A percentile compares a stretch with the other conserved stretches of the same genome.
Evolutionary conservation across 169 alveolate species (phyloP).

Genomic region (Toxoplasma gondii): DNA sequence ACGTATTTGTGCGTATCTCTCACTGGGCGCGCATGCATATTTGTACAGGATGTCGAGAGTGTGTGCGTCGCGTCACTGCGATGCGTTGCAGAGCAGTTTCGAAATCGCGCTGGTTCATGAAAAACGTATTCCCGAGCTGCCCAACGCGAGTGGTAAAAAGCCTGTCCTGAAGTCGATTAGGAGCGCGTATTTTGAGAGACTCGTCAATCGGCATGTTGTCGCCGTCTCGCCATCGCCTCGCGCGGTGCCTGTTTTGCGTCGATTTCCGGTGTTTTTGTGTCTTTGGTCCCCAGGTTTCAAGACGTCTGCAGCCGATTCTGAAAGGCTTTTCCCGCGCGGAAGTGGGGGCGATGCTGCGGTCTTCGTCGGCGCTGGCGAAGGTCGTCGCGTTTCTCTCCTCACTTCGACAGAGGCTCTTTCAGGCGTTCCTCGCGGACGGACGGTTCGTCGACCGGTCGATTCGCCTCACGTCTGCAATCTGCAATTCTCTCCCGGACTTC

Average conservation of each 20-base stretch:
- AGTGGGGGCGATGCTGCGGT: conserved; percentile 32
- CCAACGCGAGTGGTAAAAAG: too few species aligned
- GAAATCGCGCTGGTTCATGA: not conserved
- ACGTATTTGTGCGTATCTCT: not conserved
- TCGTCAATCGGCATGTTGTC: too few species aligned
- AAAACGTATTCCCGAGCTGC: not conserved
- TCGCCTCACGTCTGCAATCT: conserved; percentile 26
- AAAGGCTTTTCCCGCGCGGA: conserved; percentile 38
- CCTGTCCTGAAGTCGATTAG: too few species aligned
- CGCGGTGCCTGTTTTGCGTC: too few species aligned
- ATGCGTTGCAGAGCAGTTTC: not conserved
- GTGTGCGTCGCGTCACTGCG: too few species aligned
- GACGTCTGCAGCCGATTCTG: conserved; percentile 15
- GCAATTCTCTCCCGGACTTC: not conserved
- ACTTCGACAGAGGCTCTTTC: conserved; percentile 57
- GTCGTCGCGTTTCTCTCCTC: conserved; percentile 35
- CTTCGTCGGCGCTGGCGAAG: conserved; percentile 21
- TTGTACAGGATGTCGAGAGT: not conserved
- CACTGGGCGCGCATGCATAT: not conserved
- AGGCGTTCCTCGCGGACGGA: conserved; percentile 36
- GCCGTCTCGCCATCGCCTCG: too few species aligned
- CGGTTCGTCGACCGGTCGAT: conserved; percentile 37
- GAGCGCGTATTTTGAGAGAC: too few species aligned
- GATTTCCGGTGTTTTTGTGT: not conserved
- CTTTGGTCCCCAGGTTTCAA: conserved; percentile 9